Percentiles rank a stretch among this genome's conserved stretches.
Conservation (phyloP, 108 stramenopile genomes). For the Pseudonitzschia multiseries region DNA sequence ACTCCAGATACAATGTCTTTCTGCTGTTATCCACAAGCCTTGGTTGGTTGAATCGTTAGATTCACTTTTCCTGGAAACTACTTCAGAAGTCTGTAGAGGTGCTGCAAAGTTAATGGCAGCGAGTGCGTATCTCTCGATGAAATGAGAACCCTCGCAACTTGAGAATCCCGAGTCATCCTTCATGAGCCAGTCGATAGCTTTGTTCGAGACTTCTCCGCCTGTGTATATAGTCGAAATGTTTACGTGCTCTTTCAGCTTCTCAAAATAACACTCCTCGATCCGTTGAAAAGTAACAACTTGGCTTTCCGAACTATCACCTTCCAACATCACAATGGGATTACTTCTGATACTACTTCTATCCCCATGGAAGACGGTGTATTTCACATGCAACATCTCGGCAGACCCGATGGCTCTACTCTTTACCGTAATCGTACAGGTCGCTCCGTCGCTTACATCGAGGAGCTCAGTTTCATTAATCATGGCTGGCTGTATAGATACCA, state of each 20-base stretch:
- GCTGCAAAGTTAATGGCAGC: slow-evolving; percentile 3
- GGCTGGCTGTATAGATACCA: neutral
- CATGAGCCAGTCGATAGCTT: neutral
- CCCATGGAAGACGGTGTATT: neutral
- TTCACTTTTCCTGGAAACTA: neutral
- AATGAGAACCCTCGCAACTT: neutral
- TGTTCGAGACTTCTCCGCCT: neutral
- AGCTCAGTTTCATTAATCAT: neutral
- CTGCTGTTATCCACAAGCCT: neutral
- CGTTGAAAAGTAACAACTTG: neutral
- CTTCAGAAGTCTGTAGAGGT: neutral
- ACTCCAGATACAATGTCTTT: slow-evolving; percentile 2
- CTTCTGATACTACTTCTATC: neutral
- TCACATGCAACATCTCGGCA: neutral
- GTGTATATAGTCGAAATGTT: neutral
- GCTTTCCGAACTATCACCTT: neutral
- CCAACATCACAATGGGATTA: neutral
- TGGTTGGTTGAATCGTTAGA: neutral
- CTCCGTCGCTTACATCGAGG: neutral
- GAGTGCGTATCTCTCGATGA: slow-evolving; percentile 5
- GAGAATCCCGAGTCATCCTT: neutral
- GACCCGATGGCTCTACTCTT: neutral
- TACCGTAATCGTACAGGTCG: neutral
- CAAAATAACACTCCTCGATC: neutral
- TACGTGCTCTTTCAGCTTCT: neutral